Conservation (phyloP, 768 basidiomycete genomes). For the Dendrothele bispora region DNA sequence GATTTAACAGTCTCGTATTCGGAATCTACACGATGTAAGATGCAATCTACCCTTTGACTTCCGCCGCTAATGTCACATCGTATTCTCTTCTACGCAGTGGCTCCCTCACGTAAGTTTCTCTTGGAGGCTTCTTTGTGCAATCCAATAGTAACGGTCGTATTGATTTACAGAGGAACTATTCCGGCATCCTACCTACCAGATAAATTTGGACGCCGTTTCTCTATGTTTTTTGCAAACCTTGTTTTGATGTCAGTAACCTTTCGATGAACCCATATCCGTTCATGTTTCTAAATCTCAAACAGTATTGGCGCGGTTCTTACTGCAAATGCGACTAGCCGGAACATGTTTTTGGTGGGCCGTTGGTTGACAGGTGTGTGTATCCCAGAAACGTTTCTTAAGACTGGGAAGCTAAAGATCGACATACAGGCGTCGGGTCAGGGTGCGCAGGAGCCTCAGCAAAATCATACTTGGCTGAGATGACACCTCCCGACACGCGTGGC, state of each 20-base stretch:
- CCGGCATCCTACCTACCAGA: constrained; percentile 51
- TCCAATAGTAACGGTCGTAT: too few relatives aligned
- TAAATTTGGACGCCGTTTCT: constrained; percentile 46
- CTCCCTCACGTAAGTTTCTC: constrained; percentile 33
- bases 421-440: constrained; percentile 41
- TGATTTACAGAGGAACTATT: constrained; percentile 38
- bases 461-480: constrained; percentile 51
- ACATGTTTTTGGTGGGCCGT: constrained; percentile 49
- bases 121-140: too few relatives aligned
- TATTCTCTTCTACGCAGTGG: constrained; percentile 24
- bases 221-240: constrained; percentile 49
- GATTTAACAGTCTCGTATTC: constrained; percentile 42
- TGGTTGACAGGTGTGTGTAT: too few relatives aligned
- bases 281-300: constrained; percentile 2
- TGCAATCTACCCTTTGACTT: constrained; percentile 3
- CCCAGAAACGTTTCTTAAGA: too few relatives aligned
- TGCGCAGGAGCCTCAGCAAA: constrained; percentile 50
- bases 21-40: constrained; percentile 51
- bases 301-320: constrained; percentile 50
- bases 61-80: background rate
- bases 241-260: constrained; percentile 46
- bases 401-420: too few relatives aligned
- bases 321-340: constrained; percentile 42
- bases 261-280: too few relatives aligned
- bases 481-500: constrained; percentile 47